Conservation (phyloP, 2,329 filamentous ascomycete species). For the Akanthomyces lecanii region DNA sequence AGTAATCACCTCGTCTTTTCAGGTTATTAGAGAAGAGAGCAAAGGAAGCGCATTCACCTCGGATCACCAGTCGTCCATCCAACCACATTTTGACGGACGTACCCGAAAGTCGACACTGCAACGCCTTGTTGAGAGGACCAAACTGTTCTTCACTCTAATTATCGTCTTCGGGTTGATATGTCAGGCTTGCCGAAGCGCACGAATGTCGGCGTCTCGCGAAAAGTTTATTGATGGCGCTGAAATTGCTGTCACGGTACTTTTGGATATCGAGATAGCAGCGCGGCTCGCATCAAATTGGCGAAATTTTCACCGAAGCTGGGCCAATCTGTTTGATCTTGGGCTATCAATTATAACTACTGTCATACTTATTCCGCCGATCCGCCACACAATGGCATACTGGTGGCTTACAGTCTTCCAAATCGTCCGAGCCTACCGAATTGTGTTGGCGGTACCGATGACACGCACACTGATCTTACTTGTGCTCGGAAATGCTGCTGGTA, state of each 20-base stretch:
- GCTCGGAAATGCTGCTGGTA: constrained; percentile 85
- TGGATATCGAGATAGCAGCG: constrained; percentile 77
- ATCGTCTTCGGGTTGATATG: constrained; percentile 78
- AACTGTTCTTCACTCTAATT: constrained; percentile 71
- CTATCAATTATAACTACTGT: constrained; percentile 78
- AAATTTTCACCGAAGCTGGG: constrained; percentile 66
- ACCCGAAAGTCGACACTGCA: constrained; percentile 53
- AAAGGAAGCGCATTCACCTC: constrained; percentile 88
- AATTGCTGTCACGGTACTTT: constrained; percentile 68
- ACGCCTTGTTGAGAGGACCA: constrained; percentile 67
- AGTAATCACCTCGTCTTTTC: constrained; percentile 97
- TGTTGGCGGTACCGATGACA: constrained; percentile 83
- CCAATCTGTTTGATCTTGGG: constrained; percentile 75
- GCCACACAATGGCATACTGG: constrained; percentile 68
- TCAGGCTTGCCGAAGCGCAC: constrained; percentile 71
- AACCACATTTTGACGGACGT: constrained; percentile 36
- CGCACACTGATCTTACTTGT: constrained; percentile 82
- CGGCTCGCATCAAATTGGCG: constrained; percentile 78
- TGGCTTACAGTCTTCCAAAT: constrained; percentile 95
- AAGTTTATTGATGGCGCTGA: constrained; percentile 69
- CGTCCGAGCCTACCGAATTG: constrained; percentile 83
- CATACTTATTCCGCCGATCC: constrained; percentile 81
- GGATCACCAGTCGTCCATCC: constrained; percentile 50
- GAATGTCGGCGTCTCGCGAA: constrained; percentile 60
- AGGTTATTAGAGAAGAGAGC: constrained; percentile 95